Conservation (phyloP, 345 rosid species). For the Odontarrhena argentea region DNA sequence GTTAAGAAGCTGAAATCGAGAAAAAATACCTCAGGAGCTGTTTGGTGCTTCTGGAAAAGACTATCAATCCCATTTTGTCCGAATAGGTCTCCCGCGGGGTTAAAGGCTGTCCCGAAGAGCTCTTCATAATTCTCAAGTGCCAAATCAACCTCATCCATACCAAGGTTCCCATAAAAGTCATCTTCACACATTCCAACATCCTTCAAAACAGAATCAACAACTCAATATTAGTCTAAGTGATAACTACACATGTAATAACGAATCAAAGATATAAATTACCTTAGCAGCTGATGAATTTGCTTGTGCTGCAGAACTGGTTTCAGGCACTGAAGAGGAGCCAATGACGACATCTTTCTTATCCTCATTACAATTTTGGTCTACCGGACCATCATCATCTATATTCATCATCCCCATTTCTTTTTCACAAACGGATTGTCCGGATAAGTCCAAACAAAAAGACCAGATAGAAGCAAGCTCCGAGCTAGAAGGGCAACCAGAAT, state of each 20-base stretch:
- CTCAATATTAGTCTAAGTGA: neutral
- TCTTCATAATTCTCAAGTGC: conserved; percentile 91
- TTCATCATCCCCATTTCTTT: conserved; percentile 87
- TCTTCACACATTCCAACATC: conserved; percentile 47
- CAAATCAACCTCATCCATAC: conserved; percentile 92
- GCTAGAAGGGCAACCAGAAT: conserved; percentile 94
- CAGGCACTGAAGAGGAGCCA: conserved; percentile 35
- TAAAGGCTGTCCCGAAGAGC: conserved; percentile 83
- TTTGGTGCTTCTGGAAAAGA: conserved; percentile 66
- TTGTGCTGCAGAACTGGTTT: conserved; percentile 45
- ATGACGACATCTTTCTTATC: conserved; percentile 43
- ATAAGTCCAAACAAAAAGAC: conserved; percentile 65
- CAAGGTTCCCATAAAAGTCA: conserved; percentile 64
- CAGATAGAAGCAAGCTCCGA: conserved; percentile 85
- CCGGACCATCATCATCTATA: conserved; percentile 55
- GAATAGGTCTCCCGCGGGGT: conserved; percentile 73
- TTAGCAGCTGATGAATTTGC: conserved; percentile 49
- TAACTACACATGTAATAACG: neutral
- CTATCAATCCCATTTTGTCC: conserved; percentile 86
- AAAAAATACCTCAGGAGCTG: conserved; percentile 39
- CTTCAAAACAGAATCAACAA: conserved; percentile 29
- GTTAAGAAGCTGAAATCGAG: neutral
- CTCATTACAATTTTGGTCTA: conserved; percentile 43
- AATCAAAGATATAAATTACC: conserved; percentile 43
- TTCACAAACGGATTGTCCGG: conserved; percentile 65